Conservation (phyloP, 2,329 filamentous ascomycete species). For the Pseudopithomyces maydicus region DNA sequence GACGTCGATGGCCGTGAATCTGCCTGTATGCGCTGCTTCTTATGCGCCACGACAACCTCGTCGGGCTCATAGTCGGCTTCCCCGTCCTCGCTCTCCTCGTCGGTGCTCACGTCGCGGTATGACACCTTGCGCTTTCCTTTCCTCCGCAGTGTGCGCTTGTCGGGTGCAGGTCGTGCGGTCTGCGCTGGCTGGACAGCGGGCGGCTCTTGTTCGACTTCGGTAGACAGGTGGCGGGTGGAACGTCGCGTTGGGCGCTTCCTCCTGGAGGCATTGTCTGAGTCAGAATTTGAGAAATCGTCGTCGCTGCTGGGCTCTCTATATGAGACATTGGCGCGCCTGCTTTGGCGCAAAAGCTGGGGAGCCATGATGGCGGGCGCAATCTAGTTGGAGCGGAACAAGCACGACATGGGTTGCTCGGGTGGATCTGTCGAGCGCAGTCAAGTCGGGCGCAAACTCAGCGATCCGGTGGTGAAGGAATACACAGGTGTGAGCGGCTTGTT, state of each 20-base stretch:
- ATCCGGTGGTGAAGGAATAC: background rate
- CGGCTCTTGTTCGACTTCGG: slow-evolving; percentile 15
- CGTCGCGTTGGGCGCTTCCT: slow-evolving; percentile 32
- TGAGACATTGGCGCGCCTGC: slow-evolving; percentile 42
- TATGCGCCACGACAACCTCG: slow-evolving; percentile 12
- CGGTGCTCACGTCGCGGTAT: slow-evolving; percentile 41
- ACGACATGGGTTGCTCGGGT: background rate
- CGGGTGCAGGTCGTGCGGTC: slow-evolving; percentile 2
- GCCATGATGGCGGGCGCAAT: slow-evolving; percentile 25
- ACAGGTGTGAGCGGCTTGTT: background rate
- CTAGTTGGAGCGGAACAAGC: background rate
- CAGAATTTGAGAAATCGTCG: slow-evolving; percentile 33
- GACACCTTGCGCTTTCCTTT: slow-evolving; percentile 26
- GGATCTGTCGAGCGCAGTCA: background rate
- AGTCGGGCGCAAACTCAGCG: no score
- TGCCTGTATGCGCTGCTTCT: slow-evolving; percentile 10
- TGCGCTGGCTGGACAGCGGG: slow-evolving; percentile 9
- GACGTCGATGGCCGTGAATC: slow-evolving; percentile 12
- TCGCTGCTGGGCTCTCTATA: slow-evolving; percentile 45
- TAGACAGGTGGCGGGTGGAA: slow-evolving; percentile 26
- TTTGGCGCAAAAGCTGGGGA: slow-evolving; percentile 30
- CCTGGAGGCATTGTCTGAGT: slow-evolving; percentile 9
- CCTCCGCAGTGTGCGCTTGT: slow-evolving; percentile 13
- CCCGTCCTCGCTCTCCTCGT: slow-evolving; percentile 27
- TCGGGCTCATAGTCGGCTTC: slow-evolving; percentile 36